Evolutionary conservation across 257 asterid genomes (phyloP).

Genomic region (Catharanthus roseus): DNA sequence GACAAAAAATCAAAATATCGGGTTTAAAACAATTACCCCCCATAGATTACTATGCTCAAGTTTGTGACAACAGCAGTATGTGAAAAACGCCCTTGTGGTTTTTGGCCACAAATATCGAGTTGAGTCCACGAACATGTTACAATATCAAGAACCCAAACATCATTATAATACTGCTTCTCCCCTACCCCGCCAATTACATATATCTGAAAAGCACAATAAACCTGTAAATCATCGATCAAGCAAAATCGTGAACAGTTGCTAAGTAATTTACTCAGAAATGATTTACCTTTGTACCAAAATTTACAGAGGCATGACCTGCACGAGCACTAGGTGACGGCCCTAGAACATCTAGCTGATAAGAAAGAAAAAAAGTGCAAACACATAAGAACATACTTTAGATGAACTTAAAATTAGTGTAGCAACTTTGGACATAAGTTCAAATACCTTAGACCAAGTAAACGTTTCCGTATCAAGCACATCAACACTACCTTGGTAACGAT

Average conservation of each 20-base stretch:
- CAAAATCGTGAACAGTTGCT: neutral
- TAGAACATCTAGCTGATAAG: slow-evolving; percentile 41
- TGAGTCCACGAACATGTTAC: slow-evolving; percentile 57
- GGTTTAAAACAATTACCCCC: slow-evolving; percentile 54
- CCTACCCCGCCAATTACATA: slow-evolving; percentile 90
- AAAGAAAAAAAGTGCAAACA: neutral
- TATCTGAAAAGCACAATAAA: slow-evolving; percentile 34
- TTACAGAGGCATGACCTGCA: slow-evolving; percentile 89
- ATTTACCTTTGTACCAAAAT: slow-evolving; percentile 79
- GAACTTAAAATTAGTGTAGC: neutral
- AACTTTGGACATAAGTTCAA: neutral
- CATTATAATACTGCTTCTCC: slow-evolving; percentile 68
- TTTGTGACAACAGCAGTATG: slow-evolving; percentile 67
- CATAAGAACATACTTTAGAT: slow-evolving; percentile 1
- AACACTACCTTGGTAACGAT: slow-evolving; percentile 71
- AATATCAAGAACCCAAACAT: slow-evolving; percentile 75
- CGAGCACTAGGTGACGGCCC: slow-evolving; percentile 71
- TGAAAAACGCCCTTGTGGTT: slow-evolving; percentile 81
- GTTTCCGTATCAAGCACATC: slow-evolving; percentile 63
- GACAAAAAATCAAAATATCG: neutral
- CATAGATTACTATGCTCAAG: slow-evolving; percentile 63
- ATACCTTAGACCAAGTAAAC: slow-evolving; percentile 72
- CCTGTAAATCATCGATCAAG: neutral
- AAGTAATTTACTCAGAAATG: neutral
- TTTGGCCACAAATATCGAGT: slow-evolving; percentile 45